Percentiles rank a stretch among this genome's conserved stretches.
Conservation (phyloP, 768 basidiomycete genomes). For the Russula compacta region DNA sequence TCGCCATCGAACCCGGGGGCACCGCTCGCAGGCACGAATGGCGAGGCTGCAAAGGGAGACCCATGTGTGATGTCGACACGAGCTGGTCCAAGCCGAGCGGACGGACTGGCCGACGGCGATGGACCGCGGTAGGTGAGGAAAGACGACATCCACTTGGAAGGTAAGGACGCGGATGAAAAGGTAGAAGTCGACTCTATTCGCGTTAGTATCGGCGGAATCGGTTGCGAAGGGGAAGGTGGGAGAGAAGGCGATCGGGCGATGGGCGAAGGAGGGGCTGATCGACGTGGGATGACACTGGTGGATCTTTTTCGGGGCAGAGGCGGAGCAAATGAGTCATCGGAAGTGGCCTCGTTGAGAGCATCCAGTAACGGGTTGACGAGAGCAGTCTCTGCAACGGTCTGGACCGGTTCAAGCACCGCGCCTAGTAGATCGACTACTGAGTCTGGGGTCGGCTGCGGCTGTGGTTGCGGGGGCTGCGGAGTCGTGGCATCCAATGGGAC, state of each 20-base stretch:
- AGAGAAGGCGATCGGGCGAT: slow-evolving; percentile 25
- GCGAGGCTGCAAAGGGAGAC: slow-evolving; percentile 41
- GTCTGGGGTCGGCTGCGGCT: not conserved
- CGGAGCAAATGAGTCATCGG: slow-evolving; percentile 1
- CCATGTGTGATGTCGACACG: slow-evolving; percentile 31
- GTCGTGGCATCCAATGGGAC: slow-evolving; percentile 6
- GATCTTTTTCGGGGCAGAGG: not conserved
- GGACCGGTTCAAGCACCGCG: not conserved
- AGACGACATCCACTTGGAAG: slow-evolving; percentile 44
- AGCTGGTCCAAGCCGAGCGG: not conserved
- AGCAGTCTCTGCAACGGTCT: not conserved
- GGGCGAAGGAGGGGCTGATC: slow-evolving; percentile 12
- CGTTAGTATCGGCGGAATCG: slow-evolving; percentile 30
- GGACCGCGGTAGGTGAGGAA: slow-evolving; percentile 30
- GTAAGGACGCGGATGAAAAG: slow-evolving; percentile 37
- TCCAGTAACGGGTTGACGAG: slow-evolving; percentile 2
- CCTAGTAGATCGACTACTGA: not conserved
- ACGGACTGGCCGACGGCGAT: slow-evolving; percentile 8
- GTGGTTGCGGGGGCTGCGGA: slow-evolving; percentile 14
- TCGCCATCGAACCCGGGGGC: slow-evolving; percentile 75
- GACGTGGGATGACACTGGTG: slow-evolving; percentile 1
- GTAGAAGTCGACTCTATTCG: slow-evolving; percentile 27
- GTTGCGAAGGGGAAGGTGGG: slow-evolving; percentile 27
- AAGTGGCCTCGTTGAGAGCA: slow-evolving; percentile 16
- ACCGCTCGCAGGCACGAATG: slow-evolving; percentile 43